Evolutionary conservation across 2,329 filamentous ascomycete genomes (phyloP).

Genomic region (Botrytis galanthina): DNA sequence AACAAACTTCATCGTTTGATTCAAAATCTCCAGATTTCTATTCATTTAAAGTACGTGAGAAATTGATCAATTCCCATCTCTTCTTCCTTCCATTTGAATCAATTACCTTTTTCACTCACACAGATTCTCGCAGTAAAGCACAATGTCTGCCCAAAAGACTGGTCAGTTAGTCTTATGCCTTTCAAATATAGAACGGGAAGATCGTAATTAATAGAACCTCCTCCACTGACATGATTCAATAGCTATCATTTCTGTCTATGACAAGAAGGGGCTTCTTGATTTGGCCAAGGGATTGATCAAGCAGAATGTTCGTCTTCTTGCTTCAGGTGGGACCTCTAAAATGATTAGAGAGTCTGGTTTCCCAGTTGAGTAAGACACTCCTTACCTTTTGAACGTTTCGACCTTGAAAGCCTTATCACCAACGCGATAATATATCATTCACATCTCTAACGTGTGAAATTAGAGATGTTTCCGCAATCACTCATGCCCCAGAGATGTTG

Average conservation of each 20-base stretch:
- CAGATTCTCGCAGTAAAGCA: not conserved
- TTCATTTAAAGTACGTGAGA: not conserved
- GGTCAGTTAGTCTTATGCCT: conserved; percentile 25
- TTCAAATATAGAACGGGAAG: not conserved
- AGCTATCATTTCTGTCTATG: conserved; percentile 96
- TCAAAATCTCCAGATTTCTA: not conserved
- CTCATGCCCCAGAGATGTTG: conserved; percentile 95
- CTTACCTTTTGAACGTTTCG: conserved; percentile 37
- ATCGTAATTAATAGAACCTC: not conserved
- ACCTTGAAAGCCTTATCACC: not conserved
- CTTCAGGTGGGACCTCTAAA: conserved; percentile 91
- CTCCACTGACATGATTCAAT: conserved; percentile 22
- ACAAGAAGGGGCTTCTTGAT: conserved; percentile 95
- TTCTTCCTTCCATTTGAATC: not conserved
- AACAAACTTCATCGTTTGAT: conserved; percentile 16
- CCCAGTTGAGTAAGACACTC: conserved; percentile 72
- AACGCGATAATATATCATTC: not conserved
- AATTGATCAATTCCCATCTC: not conserved
- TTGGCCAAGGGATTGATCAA: conserved; percentile 86
- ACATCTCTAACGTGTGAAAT: not conserved
- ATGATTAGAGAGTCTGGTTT: conserved; percentile 97
- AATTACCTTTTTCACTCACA: not conserved
- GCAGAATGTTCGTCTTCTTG: conserved; percentile 87
- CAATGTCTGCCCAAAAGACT: conserved; percentile 29
- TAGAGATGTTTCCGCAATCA: conserved; percentile 96